Base-by-base conservation (phyloP, 2,329 filamentous ascomycete species). In the Alternaria tenuissima region DNA sequence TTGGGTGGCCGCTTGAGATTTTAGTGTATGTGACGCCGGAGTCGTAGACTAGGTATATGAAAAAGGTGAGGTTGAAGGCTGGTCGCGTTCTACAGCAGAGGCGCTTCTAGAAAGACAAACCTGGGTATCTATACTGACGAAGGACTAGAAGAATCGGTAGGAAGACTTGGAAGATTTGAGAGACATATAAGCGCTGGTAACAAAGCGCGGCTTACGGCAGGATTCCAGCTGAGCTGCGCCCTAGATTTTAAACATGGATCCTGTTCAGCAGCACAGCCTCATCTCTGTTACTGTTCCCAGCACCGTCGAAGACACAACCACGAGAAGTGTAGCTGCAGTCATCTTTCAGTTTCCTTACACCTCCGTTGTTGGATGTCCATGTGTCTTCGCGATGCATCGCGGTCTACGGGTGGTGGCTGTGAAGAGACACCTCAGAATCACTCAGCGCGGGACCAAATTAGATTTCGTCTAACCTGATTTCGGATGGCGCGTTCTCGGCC, bases 391-490 rank as follows among this genome's bases (percentile, higher is more conserved):
- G 39, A 41, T 44, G 55, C 52, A 39, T 28, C 52, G 39, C 43
- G 47, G 39, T 52, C 28, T 22, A 26, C 44, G 52, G 52, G 49
- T 48, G 55, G 63, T 63, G 63, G 58, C 63, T 59, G 52, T 63
- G 60, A 36, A 22, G 54, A 30, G 55, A 5, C 9, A 41, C 8
- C 39, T 14, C 1, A 36, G 56, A n/a, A 32, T 54, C 53, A 52
- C 24, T 52, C 22, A 47, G 46, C 39, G 51, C 32, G 30, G 39
- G 55, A 62, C 32, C 9, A 20, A 63, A 47, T 63, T 65, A 65
- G 63, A 63, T 39, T 28, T 32, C 49, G 48, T 44, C 58, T 63
- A 61, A 36, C 34, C 49, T 38, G 34, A 56, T 41, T 53, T 60
- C 34, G 57, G 56, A 57, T 52, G 46, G 51, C 24, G 46, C 30